Base-by-base conservation (phyloP, 352 stramenopile species). In the Thalassiosira ordinaria region DNA sequence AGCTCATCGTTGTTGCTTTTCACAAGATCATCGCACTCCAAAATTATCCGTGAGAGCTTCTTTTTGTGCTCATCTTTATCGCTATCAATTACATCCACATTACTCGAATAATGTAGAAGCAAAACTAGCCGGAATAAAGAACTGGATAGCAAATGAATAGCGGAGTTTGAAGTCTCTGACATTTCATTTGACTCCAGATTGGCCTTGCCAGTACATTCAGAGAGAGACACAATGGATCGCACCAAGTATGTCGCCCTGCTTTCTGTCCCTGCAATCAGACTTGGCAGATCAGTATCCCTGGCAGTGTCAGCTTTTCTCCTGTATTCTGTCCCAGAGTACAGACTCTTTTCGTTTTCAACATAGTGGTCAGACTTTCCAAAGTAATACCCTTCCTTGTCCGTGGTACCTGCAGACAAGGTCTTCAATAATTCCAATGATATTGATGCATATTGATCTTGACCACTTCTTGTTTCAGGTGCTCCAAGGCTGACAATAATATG, bases 351-450 rank as follows among this genome's bases (percentile, higher is more conserved):
- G 8, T 2, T 49, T 22, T 14, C 4, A 31, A 33, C 1, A 37
- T 65, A 0, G 20, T 16, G 13, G 22, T 66, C 35, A 4, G 14
- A 62, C 35, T 65, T 29, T n/a, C 27, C 24, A 56, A 76, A 76
- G 4, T 51, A 33, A 53, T 69, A 79, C 27, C 67, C 77, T 65
- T 72, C 22, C 24, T 29, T 62, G 29, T 83, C 73, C 51, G 68
- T 78, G 29, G 46, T 1, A 83, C 78, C 78, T 29, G 26, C 37
- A 33, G 67, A 56, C 6, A 83, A 52, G 16, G 67, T 55, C 20
- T 66, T 82, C 20, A 86, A 22, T 7, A 86, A 49, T 44, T 74
- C 49, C 37, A 74, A 35, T 26, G 64, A 47, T 26, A 66, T 37
- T 7, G 46, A 55, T 52, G 26, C 44, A 20, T 44, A 20, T 55